These are phyloP conservation scores for Monosporascus cannonballus DNA, from an alignment of 2,329 filamentous ascomycete species.

Conservation along the genomic window DNA sequence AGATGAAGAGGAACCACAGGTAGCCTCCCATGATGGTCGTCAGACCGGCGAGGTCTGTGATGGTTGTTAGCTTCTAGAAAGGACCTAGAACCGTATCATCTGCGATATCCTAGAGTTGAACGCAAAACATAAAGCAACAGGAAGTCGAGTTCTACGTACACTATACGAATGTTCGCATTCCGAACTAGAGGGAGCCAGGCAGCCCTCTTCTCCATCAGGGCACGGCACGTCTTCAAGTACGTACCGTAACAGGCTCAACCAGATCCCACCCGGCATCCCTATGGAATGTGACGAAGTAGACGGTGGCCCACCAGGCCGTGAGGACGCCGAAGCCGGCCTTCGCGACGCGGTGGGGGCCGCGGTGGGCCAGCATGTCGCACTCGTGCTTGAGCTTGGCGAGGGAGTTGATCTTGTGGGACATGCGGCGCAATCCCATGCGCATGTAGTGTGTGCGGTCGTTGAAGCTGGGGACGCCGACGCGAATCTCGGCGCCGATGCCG, in stretches of 20 bases:
- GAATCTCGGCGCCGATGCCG: constrained; percentile 57
- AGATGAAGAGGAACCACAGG: constrained; percentile 90
- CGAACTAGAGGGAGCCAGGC: too few relatives aligned
- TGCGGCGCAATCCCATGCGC: constrained; percentile 67
- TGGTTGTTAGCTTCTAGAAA: too few relatives aligned
- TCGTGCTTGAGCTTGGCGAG: constrained; percentile 72
- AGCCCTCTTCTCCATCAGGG: background rate
- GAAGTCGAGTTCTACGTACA: background rate
- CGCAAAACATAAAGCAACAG: too few relatives aligned
- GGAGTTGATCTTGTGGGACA: constrained; percentile 60
- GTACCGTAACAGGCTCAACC: constrained; percentile 73
- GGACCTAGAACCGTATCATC: too few relatives aligned
- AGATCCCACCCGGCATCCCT: constrained; percentile 84
- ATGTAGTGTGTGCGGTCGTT: constrained; percentile 87
- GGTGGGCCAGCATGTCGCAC: constrained; percentile 73
- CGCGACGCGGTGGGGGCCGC: constrained; percentile 71
- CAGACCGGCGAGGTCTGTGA: constrained; percentile 70
- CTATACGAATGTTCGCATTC: background rate
- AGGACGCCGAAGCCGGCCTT: constrained; percentile 72
- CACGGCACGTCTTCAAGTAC: background rate
- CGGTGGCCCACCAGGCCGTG: constrained; percentile 72
- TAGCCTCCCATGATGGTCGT: constrained; percentile 84
- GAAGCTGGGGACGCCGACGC: constrained; percentile 80
- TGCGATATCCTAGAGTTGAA: too few relatives aligned
- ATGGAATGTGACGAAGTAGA: constrained; percentile 66